phyloP scores from a whole-genome alignment of 176 grass and related monocot species.

The Eleusine coracana region DNA sequence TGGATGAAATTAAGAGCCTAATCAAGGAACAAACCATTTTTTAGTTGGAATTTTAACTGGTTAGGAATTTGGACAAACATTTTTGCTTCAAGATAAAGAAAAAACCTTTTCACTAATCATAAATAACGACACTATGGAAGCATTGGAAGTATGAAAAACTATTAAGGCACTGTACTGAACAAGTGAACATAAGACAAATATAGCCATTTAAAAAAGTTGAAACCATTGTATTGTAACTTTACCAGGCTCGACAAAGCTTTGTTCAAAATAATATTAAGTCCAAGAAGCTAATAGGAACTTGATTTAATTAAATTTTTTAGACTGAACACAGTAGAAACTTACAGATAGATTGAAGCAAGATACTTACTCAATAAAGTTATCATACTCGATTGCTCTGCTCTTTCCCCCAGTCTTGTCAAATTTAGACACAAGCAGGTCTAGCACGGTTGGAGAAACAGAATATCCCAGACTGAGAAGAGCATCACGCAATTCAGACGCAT shows the following conservation, averaged over 20 bases:
- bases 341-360: not conserved
- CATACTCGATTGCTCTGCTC: slow-evolving; percentile 82
- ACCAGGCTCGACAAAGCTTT: not conserved
- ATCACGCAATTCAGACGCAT: slow-evolving; percentile 75
- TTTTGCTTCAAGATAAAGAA: not conserved
- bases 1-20: not conserved
- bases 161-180: not conserved
- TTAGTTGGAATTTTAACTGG: too few species aligned
- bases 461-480: slow-evolving; percentile 90
- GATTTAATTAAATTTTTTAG: not conserved
- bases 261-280: not conserved
- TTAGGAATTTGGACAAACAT: not conserved
- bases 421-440: slow-evolving; percentile 88
- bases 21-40: not conserved
- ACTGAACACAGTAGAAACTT: not conserved
- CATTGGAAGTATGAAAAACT: not conserved
- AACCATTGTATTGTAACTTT: not conserved
- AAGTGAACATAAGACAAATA: not conserved
- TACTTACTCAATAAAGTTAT: slow-evolving; percentile 99
- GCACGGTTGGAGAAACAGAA: slow-evolving; percentile 77
- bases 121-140: not conserved
- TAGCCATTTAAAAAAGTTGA: not conserved
- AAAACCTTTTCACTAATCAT: not conserved
- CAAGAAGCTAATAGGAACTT: not conserved
- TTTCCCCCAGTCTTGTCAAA: slow-evolving; percentile 96